These are phyloP conservation scores for Lipomyces chichibuensis DNA, from an alignment of 805 yeast species.

Conservation along the genomic window DNA sequence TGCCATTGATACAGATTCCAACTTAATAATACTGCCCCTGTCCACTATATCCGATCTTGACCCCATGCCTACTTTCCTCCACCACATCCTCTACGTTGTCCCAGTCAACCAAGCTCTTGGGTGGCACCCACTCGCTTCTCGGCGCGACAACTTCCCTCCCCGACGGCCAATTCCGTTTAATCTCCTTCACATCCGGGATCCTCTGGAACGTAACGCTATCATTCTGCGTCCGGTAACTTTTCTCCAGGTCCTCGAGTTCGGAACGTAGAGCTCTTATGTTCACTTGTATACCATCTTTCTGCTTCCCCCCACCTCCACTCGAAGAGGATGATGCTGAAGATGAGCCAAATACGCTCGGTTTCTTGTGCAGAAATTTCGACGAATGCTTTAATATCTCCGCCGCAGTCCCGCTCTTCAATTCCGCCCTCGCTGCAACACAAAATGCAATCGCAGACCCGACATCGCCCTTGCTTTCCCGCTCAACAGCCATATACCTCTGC, in stretches of 20 bases:
- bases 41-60: conserved; percentile 21
- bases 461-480: conserved; percentile 37
- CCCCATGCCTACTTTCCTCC: not conserved
- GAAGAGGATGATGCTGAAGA: conserved; percentile 7
- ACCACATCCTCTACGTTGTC: conserved; percentile 13
- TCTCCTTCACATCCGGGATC: conserved; percentile 40
- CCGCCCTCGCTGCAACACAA: conserved; percentile 35
- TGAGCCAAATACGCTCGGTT: not conserved
- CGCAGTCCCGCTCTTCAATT: conserved; percentile 26
- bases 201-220: conserved; percentile 42
- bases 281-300: conserved; percentile 11
- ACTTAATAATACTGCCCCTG: conserved; percentile 30
- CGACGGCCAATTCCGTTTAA: conserved; percentile 42
- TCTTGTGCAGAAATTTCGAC: conserved; percentile 4
- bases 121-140: conserved; percentile 41
- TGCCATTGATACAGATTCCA: not conserved
- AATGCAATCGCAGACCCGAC: conserved; percentile 42
- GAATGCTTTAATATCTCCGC: conserved; percentile 11
- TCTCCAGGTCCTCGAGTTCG: conserved; percentile 28
- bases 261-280: conserved; percentile 28
- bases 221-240: conserved; percentile 40
- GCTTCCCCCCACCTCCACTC: not conserved
- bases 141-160: conserved; percentile 43
- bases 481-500: conserved; percentile 40
- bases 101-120: conserved; percentile 26